These are phyloP conservation scores for Xylariales sp. DNA, from an alignment of 2,329 filamentous ascomycete species.

Conservation along the genomic window DNA sequence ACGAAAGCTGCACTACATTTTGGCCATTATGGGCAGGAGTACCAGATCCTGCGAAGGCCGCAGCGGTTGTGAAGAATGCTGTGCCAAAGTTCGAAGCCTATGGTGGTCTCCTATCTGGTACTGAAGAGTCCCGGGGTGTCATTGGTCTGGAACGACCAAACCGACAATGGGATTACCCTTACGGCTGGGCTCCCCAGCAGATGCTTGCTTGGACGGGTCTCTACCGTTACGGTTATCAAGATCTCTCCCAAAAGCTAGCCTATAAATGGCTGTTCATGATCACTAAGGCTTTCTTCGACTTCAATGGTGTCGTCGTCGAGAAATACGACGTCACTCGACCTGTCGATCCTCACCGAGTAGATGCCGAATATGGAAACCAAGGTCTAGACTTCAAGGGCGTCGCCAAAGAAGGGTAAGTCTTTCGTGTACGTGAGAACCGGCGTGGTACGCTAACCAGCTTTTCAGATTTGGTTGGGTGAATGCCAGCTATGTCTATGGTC, in stretches of 20 bases:
- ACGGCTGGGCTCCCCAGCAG: slow-evolving; percentile 97
- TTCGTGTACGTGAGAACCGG: slow-evolving; percentile 9
- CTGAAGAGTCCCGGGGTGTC: slow-evolving; percentile 78
- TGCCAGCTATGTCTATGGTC: slow-evolving; percentile 90
- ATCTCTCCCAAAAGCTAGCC: slow-evolving; percentile 81
- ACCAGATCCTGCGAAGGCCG: slow-evolving; percentile 80
- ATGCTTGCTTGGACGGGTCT: slow-evolving; percentile 96
- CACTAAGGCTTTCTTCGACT: slow-evolving; percentile 96
- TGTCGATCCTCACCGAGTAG: slow-evolving; percentile 86
- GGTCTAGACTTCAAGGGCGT: slow-evolving; percentile 93
- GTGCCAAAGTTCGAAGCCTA: slow-evolving; percentile 84
- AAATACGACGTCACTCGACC: slow-evolving; percentile 96
- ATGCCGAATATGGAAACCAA: slow-evolving; percentile 97
- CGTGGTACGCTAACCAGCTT: slow-evolving; percentile 1
- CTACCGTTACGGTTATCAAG: slow-evolving; percentile 83
- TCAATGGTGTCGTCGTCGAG: slow-evolving; percentile 96
- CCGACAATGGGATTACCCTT: slow-evolving; percentile 97
- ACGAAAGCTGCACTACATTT: slow-evolving; percentile 90
- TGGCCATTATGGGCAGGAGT: slow-evolving; percentile 97
- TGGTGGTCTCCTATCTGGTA: slow-evolving; percentile 85
- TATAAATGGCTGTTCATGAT: slow-evolving; percentile 99
- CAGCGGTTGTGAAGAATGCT: slow-evolving; percentile 71
- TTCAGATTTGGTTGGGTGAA: slow-evolving; percentile 96
- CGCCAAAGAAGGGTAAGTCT: slow-evolving; percentile 84
- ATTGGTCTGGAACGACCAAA: slow-evolving; percentile 82